Percentiles rank a stretch among this genome's conserved stretches.
These are phyloP conservation scores for Sisymbrium irio DNA, from an alignment of 345 rosid genomes.

Conservation along the genomic window DNA sequence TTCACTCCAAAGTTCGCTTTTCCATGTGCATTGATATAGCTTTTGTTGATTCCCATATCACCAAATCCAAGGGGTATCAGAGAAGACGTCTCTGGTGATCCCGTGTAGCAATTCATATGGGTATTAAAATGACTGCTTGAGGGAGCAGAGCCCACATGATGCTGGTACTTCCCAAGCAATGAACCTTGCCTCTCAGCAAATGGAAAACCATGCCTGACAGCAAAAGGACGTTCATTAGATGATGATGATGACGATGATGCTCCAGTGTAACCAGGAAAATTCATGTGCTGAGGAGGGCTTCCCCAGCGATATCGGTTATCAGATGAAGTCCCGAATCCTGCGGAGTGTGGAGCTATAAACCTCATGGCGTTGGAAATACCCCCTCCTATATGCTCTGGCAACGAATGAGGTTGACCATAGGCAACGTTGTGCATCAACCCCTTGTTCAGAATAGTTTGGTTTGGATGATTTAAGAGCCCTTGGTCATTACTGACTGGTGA, in stretches of 20 bases:
- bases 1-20: conserved; percentile 40
- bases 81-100: conserved; percentile 59
- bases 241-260: conserved; percentile 50
- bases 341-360: conserved; percentile 52
- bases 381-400: conserved; percentile 48
- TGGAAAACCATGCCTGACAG: conserved; percentile 52
- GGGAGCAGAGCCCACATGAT: conserved; percentile 95
- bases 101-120: conserved; percentile 49
- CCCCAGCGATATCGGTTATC: conserved; percentile 97
- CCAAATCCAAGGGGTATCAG: conserved; percentile 45
- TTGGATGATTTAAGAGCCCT: conserved; percentile 49
- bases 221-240: conserved; percentile 49
- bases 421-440: conserved; percentile 47
- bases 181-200: conserved; percentile 52
- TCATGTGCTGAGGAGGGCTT: conserved; percentile 57
- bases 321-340: conserved; percentile 61
- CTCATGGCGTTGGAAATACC: conserved; percentile 45
- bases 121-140: conserved; percentile 62
- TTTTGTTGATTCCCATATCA: conserved; percentile 48
- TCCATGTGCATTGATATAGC: conserved; percentile 47
- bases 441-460: conserved; percentile 44
- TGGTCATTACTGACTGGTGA: conserved; percentile 79
- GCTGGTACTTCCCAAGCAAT: conserved; percentile 55
- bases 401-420: conserved; percentile 53
- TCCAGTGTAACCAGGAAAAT: conserved; percentile 57